Evolutionary conservation across 768 basidiomycete species (phyloP).

Genomic region (Ephemerocybe angulata): DNA sequence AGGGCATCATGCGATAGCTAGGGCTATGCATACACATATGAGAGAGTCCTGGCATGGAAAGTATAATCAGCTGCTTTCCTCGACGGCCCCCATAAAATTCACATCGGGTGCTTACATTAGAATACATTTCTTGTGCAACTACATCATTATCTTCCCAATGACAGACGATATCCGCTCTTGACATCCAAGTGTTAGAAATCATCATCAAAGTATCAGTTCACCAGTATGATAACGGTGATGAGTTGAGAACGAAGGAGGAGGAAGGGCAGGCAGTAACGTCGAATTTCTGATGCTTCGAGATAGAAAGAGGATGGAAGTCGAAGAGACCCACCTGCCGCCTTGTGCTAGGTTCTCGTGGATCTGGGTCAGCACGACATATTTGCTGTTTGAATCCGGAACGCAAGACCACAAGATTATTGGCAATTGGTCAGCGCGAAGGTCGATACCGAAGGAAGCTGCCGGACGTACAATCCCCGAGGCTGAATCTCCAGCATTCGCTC

Average conservation of each 20-base stretch:
- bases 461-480: constrained; percentile 74
- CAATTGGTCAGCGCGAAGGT: constrained; percentile 7
- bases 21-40: constrained; percentile 49
- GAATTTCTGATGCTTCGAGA: constrained; percentile 4
- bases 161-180: constrained; percentile 74
- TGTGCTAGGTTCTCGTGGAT: constrained; percentile 83
- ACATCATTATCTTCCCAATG: constrained; percentile 88
- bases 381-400: constrained; percentile 41
- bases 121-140: constrained; percentile 74
- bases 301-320: constrained; percentile 7
- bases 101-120: constrained; percentile 53
- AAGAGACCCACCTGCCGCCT: constrained; percentile 66
- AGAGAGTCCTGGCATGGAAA: constrained; percentile 54
- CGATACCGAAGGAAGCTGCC: constrained; percentile 6
- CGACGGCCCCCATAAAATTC: not conserved
- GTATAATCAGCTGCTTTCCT: constrained; percentile 10
- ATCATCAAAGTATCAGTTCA: not conserved
- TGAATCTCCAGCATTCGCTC: constrained; percentile 84
- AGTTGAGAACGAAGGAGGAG: constrained; percentile 2
- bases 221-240: not conserved
- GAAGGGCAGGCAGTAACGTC: not conserved
- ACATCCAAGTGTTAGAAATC: not conserved
- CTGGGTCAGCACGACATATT: constrained; percentile 84
- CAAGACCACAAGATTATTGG: constrained; percentile 1
- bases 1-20: constrained; percentile 39